Base-by-base conservation (phyloP, 2,329 filamentous ascomycete genomes). In the Colletotrichum ledebouriae region DNA sequence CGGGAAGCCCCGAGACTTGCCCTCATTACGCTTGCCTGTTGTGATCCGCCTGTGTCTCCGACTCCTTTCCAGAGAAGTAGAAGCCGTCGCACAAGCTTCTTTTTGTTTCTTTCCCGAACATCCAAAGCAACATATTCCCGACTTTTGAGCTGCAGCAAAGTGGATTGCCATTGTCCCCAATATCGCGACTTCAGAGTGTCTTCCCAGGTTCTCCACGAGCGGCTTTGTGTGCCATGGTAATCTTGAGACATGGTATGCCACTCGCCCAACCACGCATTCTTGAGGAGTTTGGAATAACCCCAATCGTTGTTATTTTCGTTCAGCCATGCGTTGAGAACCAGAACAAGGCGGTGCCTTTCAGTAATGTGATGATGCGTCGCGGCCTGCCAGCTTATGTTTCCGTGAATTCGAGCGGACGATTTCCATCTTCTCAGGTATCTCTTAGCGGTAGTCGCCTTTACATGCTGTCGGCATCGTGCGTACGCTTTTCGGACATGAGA, bases 141-240 rank as follows among this genome's bases (percentile, higher is more conserved):
- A 29, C 67, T 66, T 33, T 71, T 70, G 9, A 71, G 53, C 22
- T 71, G 70, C n/a, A 71, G 63, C 6, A 67, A 49, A 3, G 69
- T 47, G 5, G 68, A 62, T n/a, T 63, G 68, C 70, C 70, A 71
- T 25, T 70, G 69, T 11, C 60, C 63, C 68, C 68, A 71, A 6
- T 68, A 58, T 12, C 60, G 64, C n/a, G 65, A 52, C 39, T 68
- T 69, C 11, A 69, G 49, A 10, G 17, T 53, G 11, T 46, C 55
- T 12, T 39, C 44, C 70, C 70, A 70, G 10, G 46, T 46, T 22
- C 52, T 41, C 7, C 25, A 39, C 12, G 44, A 57, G 34, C 50
- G 64, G 15, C 29, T 37, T 11, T 64, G 53, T 25, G 44, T 22
- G 29, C 13, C 60, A 3, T n/a, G 47, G 25, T 49, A 52, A 9